Conservation (phyloP, 306 rosid genomes). For the Begonia masoniana region DNA sequence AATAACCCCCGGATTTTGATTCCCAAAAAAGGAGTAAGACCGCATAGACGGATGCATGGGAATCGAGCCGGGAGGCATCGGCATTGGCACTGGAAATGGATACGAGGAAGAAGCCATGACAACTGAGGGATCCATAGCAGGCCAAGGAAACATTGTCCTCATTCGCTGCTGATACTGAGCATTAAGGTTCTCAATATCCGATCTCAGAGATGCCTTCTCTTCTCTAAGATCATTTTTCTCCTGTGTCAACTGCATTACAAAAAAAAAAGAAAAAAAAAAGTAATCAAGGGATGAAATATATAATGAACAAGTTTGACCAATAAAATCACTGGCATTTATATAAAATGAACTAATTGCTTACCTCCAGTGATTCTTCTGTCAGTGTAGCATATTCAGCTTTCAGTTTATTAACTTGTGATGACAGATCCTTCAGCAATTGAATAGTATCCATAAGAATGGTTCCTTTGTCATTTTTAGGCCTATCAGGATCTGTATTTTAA, state of each 20-base stretch:
- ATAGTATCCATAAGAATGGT: slow-evolving; percentile 64
- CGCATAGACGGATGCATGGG: slow-evolving; percentile 34
- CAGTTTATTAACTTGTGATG: slow-evolving; percentile 61
- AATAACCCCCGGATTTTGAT: slow-evolving; percentile 20
- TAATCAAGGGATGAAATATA: too few relatives aligned
- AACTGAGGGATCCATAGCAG: slow-evolving; percentile 28
- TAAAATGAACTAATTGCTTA: slow-evolving; percentile 15
- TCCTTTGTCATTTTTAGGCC: slow-evolving; percentile 90
- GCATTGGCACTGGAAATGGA: slow-evolving; percentile 33
- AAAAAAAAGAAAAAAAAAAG: slow-evolving; percentile 2
- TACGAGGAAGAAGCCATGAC: slow-evolving; percentile 30
- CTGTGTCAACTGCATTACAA: slow-evolving; percentile 22
- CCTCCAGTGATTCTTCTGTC: slow-evolving; percentile 83
- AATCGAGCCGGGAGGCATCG: slow-evolving; percentile 26
- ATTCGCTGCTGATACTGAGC: slow-evolving; percentile 28
- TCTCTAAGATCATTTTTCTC: slow-evolving; percentile 38
- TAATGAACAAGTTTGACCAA: neutral
- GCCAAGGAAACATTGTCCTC: slow-evolving; percentile 27
- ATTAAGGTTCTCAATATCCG: slow-evolving; percentile 32
- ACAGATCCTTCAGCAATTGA: slow-evolving; percentile 80
- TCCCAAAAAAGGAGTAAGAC: slow-evolving; percentile 25
- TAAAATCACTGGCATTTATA: neutral
- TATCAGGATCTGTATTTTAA: slow-evolving; percentile 66
- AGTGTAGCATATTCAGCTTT: slow-evolving; percentile 46
- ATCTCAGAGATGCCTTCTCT: slow-evolving; percentile 29